phyloP scores from a whole-genome alignment of 208 protist genomes.

The Trichomonas tenax region DNA sequence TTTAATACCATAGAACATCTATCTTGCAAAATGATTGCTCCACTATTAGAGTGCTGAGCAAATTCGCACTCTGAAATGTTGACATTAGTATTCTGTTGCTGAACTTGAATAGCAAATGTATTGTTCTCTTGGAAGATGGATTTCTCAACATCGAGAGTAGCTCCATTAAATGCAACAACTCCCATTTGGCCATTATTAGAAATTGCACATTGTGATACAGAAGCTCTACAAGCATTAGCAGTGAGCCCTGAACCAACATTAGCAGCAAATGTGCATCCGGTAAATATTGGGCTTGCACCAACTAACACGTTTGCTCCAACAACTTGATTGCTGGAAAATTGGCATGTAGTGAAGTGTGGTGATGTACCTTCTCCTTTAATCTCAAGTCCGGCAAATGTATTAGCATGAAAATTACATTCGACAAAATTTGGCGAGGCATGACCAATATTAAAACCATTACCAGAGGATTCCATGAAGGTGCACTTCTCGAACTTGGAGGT shows the following conservation, averaged over 20 bases:
- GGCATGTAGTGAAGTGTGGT: background rate
- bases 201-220: background rate
- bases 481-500: background rate
- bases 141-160: background rate
- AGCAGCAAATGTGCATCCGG: background rate
- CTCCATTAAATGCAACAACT: background rate
- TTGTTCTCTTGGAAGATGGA: background rate
- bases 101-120: background rate
- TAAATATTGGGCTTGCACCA: background rate
- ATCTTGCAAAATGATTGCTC: background rate
- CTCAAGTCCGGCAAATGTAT: background rate
- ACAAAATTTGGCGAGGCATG: background rate
- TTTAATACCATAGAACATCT: background rate
- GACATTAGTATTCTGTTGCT: background rate
- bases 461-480: background rate
- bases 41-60: background rate
- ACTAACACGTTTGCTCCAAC: background rate
- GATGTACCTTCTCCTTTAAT: background rate
- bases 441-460: background rate
- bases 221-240: no score
- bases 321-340: background rate
- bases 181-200: background rate
- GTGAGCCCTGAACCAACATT: background rate
- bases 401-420: background rate
- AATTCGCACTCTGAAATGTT: background rate